phyloP scores from a whole-genome alignment of 2,329 filamentous ascomycete species.

The Aspergillus viridinutans region DNA sequence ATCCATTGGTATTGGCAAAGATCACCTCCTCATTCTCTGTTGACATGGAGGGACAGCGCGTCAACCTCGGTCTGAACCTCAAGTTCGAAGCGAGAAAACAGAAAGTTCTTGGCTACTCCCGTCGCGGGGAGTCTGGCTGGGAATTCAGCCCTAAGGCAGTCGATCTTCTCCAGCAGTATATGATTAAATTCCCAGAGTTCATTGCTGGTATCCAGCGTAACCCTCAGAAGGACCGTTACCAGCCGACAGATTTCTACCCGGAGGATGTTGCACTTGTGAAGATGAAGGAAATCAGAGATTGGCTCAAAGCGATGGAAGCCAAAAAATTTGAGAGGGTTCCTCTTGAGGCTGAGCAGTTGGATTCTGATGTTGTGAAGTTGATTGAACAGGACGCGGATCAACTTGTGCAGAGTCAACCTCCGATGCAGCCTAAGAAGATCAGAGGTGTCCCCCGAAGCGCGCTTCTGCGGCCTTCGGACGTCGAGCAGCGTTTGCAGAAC shows the following conservation, averaged over 20 bases:
- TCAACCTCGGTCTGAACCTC: constrained; percentile 90
- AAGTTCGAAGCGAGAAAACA: constrained; percentile 95
- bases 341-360: constrained; percentile 90
- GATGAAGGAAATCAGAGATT: constrained; percentile 89
- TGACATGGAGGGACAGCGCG: constrained; percentile 70
- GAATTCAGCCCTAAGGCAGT: constrained; percentile 88
- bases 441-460: constrained; percentile 80
- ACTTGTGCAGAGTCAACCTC: constrained; percentile 49
- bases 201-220: constrained; percentile 83
- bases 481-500: constrained; percentile 84
- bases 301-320: constrained; percentile 87
- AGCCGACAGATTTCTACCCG: constrained; percentile 81
- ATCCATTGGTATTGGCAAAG: constrained; percentile 86
- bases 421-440: constrained; percentile 63
- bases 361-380: constrained; percentile 78
- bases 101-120: constrained; percentile 93
- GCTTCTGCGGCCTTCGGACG: constrained; percentile 87
- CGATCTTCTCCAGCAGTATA: constrained; percentile 77
- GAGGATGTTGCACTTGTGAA: constrained; percentile 67
- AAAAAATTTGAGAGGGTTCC: constrained; percentile 95
- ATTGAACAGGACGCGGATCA: constrained; percentile 74
- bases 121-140: constrained; percentile 82
- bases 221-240: constrained; percentile 77
- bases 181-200: constrained; percentile 92
- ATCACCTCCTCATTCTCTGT: constrained; percentile 93